Percentiles rank a stretch among this genome's conserved stretches.
Conservation (phyloP, 805 yeast genomes). For the Naumovozyma dairenensis region DNA sequence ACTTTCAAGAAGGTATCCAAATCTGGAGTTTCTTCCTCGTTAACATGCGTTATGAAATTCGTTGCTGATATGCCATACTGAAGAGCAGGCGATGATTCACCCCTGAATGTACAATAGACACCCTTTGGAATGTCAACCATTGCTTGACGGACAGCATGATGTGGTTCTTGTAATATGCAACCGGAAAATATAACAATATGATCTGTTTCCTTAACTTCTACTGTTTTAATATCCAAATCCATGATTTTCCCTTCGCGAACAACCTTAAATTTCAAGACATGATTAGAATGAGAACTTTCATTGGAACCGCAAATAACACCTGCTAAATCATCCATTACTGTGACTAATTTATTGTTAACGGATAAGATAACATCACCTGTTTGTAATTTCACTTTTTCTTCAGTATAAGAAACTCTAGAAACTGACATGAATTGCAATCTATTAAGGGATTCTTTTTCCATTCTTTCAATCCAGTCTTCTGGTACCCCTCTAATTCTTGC, state of each 20-base stretch:
- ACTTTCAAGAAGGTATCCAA: slow-evolving; percentile 56
- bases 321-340: slow-evolving; percentile 57
- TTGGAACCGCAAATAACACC: slow-evolving; percentile 31
- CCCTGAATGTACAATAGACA: slow-evolving; percentile 70
- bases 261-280: slow-evolving; percentile 45
- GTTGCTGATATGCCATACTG: slow-evolving; percentile 73
- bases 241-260: slow-evolving; percentile 62
- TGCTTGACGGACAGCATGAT: slow-evolving; percentile 82
- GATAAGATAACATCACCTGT: slow-evolving; percentile 74
- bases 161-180: slow-evolving; percentile 76
- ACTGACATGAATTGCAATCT: slow-evolving; percentile 67
- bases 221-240: slow-evolving; percentile 54
- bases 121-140: slow-evolving; percentile 68
- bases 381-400: slow-evolving; percentile 28
- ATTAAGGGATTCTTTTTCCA: slow-evolving; percentile 55
- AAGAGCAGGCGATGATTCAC: slow-evolving; percentile 77
- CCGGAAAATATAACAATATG: slow-evolving; percentile 78
- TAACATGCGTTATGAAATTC: slow-evolving; percentile 81
- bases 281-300: slow-evolving; percentile 29
- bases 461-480: slow-evolving; percentile 64
- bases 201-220: slow-evolving; percentile 50
- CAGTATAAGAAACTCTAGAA: slow-evolving; percentile 51
- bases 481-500: slow-evolving; percentile 85
- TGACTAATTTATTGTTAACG: slow-evolving; percentile 55
- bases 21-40: slow-evolving; percentile 63